These are phyloP conservation scores for Apiospora kogelbergensis DNA, from an alignment of 2,329 filamentous ascomycete genomes.

Conservation along the genomic window DNA sequence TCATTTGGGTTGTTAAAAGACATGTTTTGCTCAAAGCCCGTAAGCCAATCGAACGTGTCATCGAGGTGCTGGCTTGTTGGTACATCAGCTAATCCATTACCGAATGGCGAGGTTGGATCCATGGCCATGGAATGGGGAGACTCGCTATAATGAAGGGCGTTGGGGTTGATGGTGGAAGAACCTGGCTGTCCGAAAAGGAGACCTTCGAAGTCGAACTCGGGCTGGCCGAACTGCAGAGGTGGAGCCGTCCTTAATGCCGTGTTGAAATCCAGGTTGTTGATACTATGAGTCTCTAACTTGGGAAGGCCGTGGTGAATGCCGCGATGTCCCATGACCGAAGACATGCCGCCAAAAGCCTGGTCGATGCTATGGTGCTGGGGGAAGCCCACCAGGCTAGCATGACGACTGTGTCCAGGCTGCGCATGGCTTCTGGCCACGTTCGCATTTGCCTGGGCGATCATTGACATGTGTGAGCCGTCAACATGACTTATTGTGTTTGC, in stretches of 20 bases:
- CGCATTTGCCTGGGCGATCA: slow-evolving; percentile 63
- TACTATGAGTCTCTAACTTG: slow-evolving; percentile 77
- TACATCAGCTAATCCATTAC: slow-evolving; percentile 57
- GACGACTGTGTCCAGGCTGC: slow-evolving; percentile 63
- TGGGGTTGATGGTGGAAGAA: slow-evolving; percentile 64
- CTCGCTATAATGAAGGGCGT: slow-evolving; percentile 79
- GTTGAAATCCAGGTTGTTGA: slow-evolving; percentile 63
- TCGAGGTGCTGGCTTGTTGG: slow-evolving; percentile 63
- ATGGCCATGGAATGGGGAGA: slow-evolving; percentile 68
- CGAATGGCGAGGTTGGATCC: slow-evolving; percentile 62
- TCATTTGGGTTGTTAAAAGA: slow-evolving; percentile 58
- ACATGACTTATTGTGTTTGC: slow-evolving; percentile 97
- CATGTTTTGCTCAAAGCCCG: slow-evolving; percentile 62
- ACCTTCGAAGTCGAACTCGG: slow-evolving; percentile 69
- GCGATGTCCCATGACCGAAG: slow-evolving; percentile 64
- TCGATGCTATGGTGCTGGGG: slow-evolving; percentile 54
- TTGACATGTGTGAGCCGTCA: slow-evolving; percentile 72
- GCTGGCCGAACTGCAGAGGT: slow-evolving; percentile 59
- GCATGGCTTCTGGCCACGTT: slow-evolving; percentile 47
- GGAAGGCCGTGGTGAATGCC: slow-evolving; percentile 68
- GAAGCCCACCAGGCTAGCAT: slow-evolving; percentile 72
- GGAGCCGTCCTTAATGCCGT: slow-evolving; percentile 79
- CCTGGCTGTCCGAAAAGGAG: slow-evolving; percentile 68
- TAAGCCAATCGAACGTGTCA: slow-evolving; percentile 79
- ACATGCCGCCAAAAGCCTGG: slow-evolving; percentile 73